Percentiles rank a stretch among this genome's conserved stretches.
These are phyloP conservation scores for Aspergillus nomiae DNA, from an alignment of 2,329 filamentous ascomycete genomes.

Conservation along the genomic window DNA sequence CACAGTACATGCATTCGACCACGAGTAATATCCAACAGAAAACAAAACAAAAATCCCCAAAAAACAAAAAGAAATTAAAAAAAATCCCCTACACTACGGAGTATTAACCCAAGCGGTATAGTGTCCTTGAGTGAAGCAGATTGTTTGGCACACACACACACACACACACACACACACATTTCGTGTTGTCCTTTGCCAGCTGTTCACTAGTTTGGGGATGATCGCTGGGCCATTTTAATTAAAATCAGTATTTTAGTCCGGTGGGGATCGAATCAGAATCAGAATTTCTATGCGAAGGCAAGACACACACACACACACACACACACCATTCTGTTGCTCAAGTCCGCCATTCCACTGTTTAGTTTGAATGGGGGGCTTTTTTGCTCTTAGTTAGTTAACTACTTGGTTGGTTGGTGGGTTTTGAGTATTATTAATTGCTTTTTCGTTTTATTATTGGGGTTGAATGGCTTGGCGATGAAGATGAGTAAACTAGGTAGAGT, in stretches of 20 bases:
- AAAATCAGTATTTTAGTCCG: conserved; percentile 5
- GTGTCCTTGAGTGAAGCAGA: neutral
- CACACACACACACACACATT: neutral
- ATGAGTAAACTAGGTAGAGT: too few species aligned
- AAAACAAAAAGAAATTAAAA: neutral
- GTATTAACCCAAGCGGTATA: neutral
- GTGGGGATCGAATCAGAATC: conserved; percentile 11
- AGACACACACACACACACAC: neutral
- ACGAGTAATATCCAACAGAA: neutral
- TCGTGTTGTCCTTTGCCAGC: conserved; percentile 14
- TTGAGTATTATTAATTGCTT: neutral
- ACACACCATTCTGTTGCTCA: conserved; percentile 2
- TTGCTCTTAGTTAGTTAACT: too few species aligned
- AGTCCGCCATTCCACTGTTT: conserved; percentile 6
- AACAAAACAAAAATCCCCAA: too few species aligned
- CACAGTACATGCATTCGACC: neutral
- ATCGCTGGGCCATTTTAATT: conserved; percentile 12
- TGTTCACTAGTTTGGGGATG: conserved; percentile 15
- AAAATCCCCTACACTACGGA: neutral
- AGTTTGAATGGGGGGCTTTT: neutral
- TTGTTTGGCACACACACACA: too few species aligned
- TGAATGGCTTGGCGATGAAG: too few species aligned
- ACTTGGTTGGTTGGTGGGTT: neutral
- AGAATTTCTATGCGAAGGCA: neutral
- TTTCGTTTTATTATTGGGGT: neutral